These are phyloP conservation scores for Conringia planisiliqua DNA, from an alignment of 345 rosid genomes.

Conservation along the genomic window DNA sequence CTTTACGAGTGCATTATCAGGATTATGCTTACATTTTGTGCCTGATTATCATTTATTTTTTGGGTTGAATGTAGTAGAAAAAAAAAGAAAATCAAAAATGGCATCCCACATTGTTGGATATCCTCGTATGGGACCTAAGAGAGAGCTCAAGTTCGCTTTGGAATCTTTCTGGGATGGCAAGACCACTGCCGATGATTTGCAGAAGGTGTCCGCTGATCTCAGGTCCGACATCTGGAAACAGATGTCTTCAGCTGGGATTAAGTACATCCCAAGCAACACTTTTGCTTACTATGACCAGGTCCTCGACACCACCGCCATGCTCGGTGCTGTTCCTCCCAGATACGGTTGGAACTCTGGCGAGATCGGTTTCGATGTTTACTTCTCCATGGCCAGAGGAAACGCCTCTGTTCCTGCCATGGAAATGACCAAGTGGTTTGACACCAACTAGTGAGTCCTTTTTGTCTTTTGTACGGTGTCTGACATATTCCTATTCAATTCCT, in stretches of 20 bases:
- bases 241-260: slow-evolving; percentile 84
- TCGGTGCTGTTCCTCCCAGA: slow-evolving; percentile 91
- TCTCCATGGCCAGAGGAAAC: slow-evolving; percentile 99
- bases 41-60: slow-evolving; percentile 26
- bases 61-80: not conserved
- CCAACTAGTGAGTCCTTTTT: slow-evolving; percentile 83
- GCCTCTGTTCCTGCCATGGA: slow-evolving; percentile 98
- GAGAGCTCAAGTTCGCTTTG: slow-evolving; percentile 96
- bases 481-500: not conserved
- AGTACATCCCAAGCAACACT: slow-evolving; percentile 94
- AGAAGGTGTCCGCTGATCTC: slow-evolving; percentile 86
- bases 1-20: not conserved
- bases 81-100: slow-evolving; percentile 48
- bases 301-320: slow-evolving; percentile 90
- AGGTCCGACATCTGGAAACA: slow-evolving; percentile 91
- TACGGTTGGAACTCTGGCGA: slow-evolving; percentile 82
- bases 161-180: slow-evolving; percentile 98
- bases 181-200: slow-evolving; percentile 83
- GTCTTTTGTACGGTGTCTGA: not conserved
- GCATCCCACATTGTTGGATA: slow-evolving; percentile 98
- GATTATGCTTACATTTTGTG: not conserved
- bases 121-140: slow-evolving; percentile 99
- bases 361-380: slow-evolving; percentile 77
- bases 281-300: slow-evolving; percentile 89
- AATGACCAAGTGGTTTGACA: slow-evolving; percentile 99